Percentiles rank a stretch among this genome's conserved stretches.
phyloP scores from a whole-genome alignment of 129 eudicot genomes.

The carrot (Daucus carota) region DH1_v3.0 NC_030385.2:34646501-34647000 shows the following conservation, averaged over 20 bases:
- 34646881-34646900: background rate
- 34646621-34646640: constrained; percentile 56
- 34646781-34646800: background rate
- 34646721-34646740: background rate
- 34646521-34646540: constrained; percentile 70
- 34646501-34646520: constrained; percentile 67
- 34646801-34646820: background rate
- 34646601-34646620: constrained; percentile 90
- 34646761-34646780: background rate
- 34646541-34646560: constrained; percentile 72
- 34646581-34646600: constrained; percentile 82
- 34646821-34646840: background rate
- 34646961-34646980: background rate
- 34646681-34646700: constrained; percentile 63
- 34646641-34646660: constrained; percentile 82
- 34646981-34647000: background rate
- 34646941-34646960: background rate
- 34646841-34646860: background rate
- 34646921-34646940: background rate
- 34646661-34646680: constrained; percentile 71
- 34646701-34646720: background rate
- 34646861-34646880: background rate
- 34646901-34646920: background rate
- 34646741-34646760: background rate
- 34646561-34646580: constrained; percentile 66